A percentile compares a stretch with the other conserved stretches of the same genome.
Evolutionary conservation across 768 basidiomycete genomes (phyloP).

Genomic region (Calocera viscosa): DNA sequence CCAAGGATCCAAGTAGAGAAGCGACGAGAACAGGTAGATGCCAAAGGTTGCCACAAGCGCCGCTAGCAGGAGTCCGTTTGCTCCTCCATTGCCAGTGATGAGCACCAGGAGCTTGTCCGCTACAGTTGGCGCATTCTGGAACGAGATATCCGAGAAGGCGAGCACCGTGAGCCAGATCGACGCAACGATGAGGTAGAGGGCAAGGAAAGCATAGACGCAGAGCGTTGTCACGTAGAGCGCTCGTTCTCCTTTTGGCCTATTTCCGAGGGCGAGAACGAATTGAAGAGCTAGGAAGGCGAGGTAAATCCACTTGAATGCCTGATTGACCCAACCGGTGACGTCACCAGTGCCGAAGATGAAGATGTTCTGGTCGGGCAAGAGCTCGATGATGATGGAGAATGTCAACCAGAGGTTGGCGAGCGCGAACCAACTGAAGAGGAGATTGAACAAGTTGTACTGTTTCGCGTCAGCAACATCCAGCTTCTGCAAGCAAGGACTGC

Average conservation of each 20-base stretch:
- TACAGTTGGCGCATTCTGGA: slow-evolving; percentile 32
- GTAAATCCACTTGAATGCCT: slow-evolving; percentile 75
- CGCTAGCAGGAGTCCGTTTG: slow-evolving; percentile 69
- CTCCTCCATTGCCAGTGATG: slow-evolving; percentile 41
- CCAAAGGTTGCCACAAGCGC: slow-evolving; percentile 83
- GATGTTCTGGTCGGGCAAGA: slow-evolving; percentile 45
- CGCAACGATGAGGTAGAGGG: slow-evolving; percentile 75
- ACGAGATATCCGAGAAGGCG: slow-evolving; percentile 53
- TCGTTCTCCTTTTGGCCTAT: slow-evolving; percentile 81
- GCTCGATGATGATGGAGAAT: slow-evolving; percentile 89
- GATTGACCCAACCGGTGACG: slow-evolving; percentile 78
- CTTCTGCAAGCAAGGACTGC: slow-evolving; percentile 22
- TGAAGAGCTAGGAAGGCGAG: slow-evolving; percentile 72
- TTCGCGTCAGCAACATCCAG: slow-evolving; percentile 9
- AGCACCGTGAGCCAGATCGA: slow-evolving; percentile 72
- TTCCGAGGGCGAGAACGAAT: slow-evolving; percentile 63
- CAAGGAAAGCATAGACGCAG: slow-evolving; percentile 73
- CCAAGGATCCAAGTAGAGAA: slow-evolving; percentile 93
- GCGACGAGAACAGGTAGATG: slow-evolving; percentile 71
- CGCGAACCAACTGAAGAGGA: slow-evolving; percentile 89
- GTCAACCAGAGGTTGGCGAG: slow-evolving; percentile 87
- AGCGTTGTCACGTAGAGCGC: slow-evolving; percentile 56
- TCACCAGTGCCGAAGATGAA: slow-evolving; percentile 57
- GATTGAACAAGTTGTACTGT: slow-evolving; percentile 72
- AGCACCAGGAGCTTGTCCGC: slow-evolving; percentile 44